phyloP scores from a whole-genome alignment of 345 rosid species.

The Euclidium syriacum region DNA sequence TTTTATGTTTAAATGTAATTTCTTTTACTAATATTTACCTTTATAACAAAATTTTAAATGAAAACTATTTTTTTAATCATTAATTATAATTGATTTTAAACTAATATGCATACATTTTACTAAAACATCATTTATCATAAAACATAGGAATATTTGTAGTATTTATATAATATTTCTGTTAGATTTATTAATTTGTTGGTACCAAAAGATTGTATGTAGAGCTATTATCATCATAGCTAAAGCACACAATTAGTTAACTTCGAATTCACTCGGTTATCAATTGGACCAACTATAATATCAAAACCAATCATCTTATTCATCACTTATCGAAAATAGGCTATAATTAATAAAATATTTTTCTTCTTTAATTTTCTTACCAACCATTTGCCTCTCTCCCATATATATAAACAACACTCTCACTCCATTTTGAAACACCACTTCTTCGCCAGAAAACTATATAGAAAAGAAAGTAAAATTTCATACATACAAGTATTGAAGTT shows the following conservation, averaged over 20 bases:
- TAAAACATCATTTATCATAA: too few species aligned
- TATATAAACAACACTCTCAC: constrained; percentile 13
- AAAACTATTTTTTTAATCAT: too few species aligned
- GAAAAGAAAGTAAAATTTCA: not conserved
- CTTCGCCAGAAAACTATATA: constrained; percentile 2
- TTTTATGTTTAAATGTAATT: too few species aligned
- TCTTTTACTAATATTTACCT: too few species aligned
- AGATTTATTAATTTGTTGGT: not conserved
- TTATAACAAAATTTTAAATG: too few species aligned
- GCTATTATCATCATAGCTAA: not conserved
- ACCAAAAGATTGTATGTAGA: not conserved
- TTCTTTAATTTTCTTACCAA: constrained; percentile 15
- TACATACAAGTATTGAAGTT: not conserved
- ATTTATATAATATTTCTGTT: not conserved
- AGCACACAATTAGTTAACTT: constrained; percentile 23
- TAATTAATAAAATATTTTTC: not conserved
- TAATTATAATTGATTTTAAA: too few species aligned
- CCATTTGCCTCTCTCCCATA: constrained; percentile 11
- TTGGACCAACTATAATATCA: constrained; percentile 25
- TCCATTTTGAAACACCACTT: constrained; percentile 11
- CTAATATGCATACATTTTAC: not conserved
- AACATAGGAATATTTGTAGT: too few species aligned
- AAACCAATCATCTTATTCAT: constrained; percentile 4
- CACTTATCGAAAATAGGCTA: not conserved
- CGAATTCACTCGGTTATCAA: constrained; percentile 25